Conservation (phyloP, 352 stramenopile species). For the Phytophthora meadii region DNA sequence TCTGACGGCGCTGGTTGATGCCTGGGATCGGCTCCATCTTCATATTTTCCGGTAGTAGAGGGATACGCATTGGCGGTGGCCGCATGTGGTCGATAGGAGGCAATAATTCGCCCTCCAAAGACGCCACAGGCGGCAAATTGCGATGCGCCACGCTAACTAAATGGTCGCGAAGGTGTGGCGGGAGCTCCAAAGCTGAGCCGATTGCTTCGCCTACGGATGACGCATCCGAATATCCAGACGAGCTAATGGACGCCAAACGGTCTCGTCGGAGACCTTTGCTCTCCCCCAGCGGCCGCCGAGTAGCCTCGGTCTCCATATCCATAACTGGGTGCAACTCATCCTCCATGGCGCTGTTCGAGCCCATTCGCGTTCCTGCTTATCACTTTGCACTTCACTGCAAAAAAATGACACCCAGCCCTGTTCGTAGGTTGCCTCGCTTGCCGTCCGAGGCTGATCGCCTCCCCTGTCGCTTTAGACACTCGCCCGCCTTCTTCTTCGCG, state of each 20-base stretch:
- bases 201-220: slow-evolving; percentile 43
- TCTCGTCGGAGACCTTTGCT: slow-evolving; percentile 47
- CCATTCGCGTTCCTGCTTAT: slow-evolving; percentile 32
- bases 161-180: slow-evolving; percentile 66
- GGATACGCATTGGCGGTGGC: slow-evolving; percentile 63
- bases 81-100: slow-evolving; percentile 66
- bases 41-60: slow-evolving; percentile 65
- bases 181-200: slow-evolving; percentile 48
- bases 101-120: slow-evolving; percentile 56
- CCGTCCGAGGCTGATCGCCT: slow-evolving; percentile 3
- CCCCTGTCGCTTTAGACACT: slow-evolving; percentile 21
- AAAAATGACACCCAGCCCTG: neutral
- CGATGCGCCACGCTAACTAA: slow-evolving; percentile 54
- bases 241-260: slow-evolving; percentile 42
- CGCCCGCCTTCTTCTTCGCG: neutral
- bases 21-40: slow-evolving; percentile 73
- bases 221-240: slow-evolving; percentile 51
- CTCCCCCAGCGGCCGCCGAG: slow-evolving; percentile 36
- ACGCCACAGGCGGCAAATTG: slow-evolving; percentile 33
- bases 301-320: slow-evolving; percentile 41
- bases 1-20: slow-evolving; percentile 57
- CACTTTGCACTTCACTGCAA: neutral
- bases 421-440: slow-evolving; percentile 17
- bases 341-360: slow-evolving; percentile 56
- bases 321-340: slow-evolving; percentile 54